Evolutionary conservation across 805 yeast species (phyloP).

Genomic region (Sugiyamaella mastotermitis): DNA sequence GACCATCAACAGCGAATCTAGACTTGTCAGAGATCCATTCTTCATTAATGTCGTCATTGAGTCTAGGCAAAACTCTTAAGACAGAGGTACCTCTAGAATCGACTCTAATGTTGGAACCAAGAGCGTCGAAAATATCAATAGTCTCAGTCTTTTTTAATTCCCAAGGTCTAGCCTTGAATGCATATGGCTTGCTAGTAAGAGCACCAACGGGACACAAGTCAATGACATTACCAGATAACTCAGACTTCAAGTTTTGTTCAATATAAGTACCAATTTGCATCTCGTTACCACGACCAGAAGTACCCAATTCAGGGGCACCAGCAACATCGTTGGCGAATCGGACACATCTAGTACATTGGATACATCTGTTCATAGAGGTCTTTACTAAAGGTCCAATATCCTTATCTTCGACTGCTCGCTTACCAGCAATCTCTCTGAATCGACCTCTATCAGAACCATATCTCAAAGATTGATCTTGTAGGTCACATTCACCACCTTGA

Average conservation of each 20-base stretch:
- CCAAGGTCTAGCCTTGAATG: conserved; percentile 93
- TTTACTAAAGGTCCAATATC: conserved; percentile 85
- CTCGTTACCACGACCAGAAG: conserved; percentile 86
- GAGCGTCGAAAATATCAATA: conserved; percentile 75
- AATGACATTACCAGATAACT: conserved; percentile 78
- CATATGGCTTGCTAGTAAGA: conserved; percentile 81
- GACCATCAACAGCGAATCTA: conserved; percentile 79
- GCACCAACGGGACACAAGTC: conserved; percentile 94
- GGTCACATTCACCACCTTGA: conserved; percentile 92
- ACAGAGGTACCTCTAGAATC: conserved; percentile 85
- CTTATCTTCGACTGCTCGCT: conserved; percentile 86
- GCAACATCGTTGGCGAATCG: conserved; percentile 87
- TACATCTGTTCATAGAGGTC: conserved; percentile 88
- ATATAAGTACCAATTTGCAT: conserved; percentile 88
- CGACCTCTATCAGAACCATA: conserved; percentile 86
- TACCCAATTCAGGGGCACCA: conserved; percentile 87
- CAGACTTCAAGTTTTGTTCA: conserved; percentile 77
- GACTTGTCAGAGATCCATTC: conserved; percentile 91
- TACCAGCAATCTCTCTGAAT: conserved; percentile 73
- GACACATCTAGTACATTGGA: conserved; percentile 88
- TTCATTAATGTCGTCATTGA: conserved; percentile 81
- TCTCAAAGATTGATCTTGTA: conserved; percentile 80
- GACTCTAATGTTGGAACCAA: conserved; percentile 78
- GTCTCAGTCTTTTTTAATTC: conserved; percentile 85
- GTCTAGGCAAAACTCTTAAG: conserved; percentile 79